Percentiles rank a stretch among this genome's conserved stretches.
Evolutionary conservation across 768 basidiomycete genomes (phyloP).

Genomic region (Atractiella rhizophila): DNA sequence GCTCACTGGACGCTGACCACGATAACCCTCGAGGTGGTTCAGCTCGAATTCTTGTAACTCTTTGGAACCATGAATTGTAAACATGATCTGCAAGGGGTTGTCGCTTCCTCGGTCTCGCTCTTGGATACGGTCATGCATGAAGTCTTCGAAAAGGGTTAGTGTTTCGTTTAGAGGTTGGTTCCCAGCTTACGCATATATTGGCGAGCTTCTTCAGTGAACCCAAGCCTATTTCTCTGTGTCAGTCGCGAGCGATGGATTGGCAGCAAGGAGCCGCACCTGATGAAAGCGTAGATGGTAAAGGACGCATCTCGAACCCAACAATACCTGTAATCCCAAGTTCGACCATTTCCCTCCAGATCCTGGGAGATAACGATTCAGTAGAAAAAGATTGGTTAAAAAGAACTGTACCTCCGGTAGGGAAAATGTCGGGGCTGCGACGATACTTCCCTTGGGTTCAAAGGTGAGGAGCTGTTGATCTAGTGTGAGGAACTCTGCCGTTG

Average conservation of each 20-base stretch:
- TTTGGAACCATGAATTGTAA: constrained; percentile 53
- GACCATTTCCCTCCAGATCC: too few species aligned
- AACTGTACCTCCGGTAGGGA: constrained; percentile 42
- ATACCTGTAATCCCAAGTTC: not conserved
- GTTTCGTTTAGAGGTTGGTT: too few species aligned
- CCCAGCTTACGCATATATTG: too few species aligned
- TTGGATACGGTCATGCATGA: constrained; percentile 5
- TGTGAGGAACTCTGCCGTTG: too few species aligned
- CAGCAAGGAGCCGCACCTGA: too few species aligned
- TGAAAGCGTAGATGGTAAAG: constrained; percentile 81
- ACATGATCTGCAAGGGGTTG: constrained; percentile 85
- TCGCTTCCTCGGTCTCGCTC: constrained; percentile 35
- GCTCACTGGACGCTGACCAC: constrained; percentile 10
- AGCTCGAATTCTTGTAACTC: constrained; percentile 66
- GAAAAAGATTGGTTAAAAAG: constrained; percentile 5
- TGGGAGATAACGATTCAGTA: too few species aligned
- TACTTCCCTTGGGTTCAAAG: constrained; percentile 34
- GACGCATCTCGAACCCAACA: constrained; percentile 65
- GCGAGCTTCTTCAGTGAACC: constrained; percentile 78
- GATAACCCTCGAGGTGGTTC: constrained; percentile 47
- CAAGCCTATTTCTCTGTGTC: too few species aligned
- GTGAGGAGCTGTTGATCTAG: constrained; percentile 13
- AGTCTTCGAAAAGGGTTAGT: too few species aligned
- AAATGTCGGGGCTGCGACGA: constrained; percentile 87
- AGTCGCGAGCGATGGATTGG: too few species aligned